Conservation (phyloP, 108 stramenopile species). For the Pseudonitzschia multistriata region DNA sequence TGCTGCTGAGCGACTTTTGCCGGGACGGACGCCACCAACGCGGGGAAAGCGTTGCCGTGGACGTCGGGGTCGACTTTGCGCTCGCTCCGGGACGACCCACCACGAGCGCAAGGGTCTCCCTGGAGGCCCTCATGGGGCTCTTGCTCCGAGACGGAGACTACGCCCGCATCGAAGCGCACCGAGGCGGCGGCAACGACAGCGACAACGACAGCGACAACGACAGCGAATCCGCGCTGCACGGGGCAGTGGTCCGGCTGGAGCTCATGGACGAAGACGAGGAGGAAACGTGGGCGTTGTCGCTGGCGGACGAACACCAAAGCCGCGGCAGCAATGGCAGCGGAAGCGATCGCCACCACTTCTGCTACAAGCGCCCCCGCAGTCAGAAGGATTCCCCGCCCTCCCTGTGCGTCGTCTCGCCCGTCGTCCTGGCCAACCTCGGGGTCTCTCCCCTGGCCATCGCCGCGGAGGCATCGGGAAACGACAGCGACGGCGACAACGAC, state of each 20-base stretch:
- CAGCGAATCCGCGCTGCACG: neutral
- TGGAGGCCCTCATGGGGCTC: neutral
- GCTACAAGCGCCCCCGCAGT: too few species aligned
- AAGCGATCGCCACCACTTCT: neutral
- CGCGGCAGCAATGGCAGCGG: neutral
- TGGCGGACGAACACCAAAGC: neutral
- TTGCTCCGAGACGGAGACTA: slow-evolving; percentile 1
- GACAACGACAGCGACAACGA: neutral
- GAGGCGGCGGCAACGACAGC: neutral
- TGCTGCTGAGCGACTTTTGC: slow-evolving; percentile 10
- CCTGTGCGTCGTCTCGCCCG: slow-evolving; percentile 9
- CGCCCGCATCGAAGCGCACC: neutral
- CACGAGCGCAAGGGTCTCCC: neutral
- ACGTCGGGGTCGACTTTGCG: neutral
- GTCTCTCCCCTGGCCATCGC: neutral
- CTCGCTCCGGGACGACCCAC: neutral
- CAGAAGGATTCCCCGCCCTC: neutral
- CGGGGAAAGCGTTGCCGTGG: too few species aligned
- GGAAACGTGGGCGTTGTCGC: neutral
- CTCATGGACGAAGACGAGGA: slow-evolving; percentile 9
- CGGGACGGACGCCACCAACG: neutral
- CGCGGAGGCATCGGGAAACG: neutral
- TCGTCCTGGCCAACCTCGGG: slow-evolving; percentile 24
- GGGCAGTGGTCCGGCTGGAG: neutral
- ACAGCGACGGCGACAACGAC: neutral